A percentile compares a stretch with the other conserved stretches of the same genome.
Evolutionary conservation across 75 land plant genomes (phyloP).

Genomic region (Picea glauca): DNA sequence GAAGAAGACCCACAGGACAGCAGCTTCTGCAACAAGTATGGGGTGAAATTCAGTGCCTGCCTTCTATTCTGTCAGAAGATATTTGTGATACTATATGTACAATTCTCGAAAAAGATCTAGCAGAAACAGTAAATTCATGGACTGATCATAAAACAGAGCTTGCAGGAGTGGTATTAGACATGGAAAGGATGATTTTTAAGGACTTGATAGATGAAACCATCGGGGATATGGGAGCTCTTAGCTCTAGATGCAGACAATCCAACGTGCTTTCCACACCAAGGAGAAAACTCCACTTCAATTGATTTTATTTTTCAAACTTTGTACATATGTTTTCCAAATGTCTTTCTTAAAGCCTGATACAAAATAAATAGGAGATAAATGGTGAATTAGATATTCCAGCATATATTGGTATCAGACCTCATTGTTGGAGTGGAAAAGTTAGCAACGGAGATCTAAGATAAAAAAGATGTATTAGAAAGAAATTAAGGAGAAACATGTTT

Average conservation of each 20-base stretch:
- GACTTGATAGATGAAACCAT: constrained; percentile 74
- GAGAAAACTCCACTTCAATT: constrained; percentile 3
- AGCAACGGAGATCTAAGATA: no score
- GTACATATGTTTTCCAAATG: background rate
- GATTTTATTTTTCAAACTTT: background rate
- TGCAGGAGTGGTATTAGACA: constrained; percentile 45
- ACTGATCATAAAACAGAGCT: constrained; percentile 29
- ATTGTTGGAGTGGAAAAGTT: background rate
- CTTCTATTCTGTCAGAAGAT: constrained; percentile 18
- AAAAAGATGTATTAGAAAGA: no score
- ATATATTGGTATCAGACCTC: background rate
- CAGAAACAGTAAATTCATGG: constrained; percentile 9
- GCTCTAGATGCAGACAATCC: background rate
- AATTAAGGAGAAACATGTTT: no score
- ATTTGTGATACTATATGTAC: constrained; percentile 18
- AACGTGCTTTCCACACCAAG: background rate
- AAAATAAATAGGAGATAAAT: background rate
- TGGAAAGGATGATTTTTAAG: constrained; percentile 78
- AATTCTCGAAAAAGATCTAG: constrained; percentile 19
- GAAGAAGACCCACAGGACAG: constrained; percentile 24
- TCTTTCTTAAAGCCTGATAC: background rate
- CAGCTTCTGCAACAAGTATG: constrained; percentile 46
- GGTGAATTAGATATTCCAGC: background rate
- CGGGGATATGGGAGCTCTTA: constrained; percentile 16
- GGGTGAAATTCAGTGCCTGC: constrained; percentile 36